These are phyloP conservation scores for Penicillium turbatum DNA, from an alignment of 495 filamentous ascomycete species.

Conservation along the genomic window DNA sequence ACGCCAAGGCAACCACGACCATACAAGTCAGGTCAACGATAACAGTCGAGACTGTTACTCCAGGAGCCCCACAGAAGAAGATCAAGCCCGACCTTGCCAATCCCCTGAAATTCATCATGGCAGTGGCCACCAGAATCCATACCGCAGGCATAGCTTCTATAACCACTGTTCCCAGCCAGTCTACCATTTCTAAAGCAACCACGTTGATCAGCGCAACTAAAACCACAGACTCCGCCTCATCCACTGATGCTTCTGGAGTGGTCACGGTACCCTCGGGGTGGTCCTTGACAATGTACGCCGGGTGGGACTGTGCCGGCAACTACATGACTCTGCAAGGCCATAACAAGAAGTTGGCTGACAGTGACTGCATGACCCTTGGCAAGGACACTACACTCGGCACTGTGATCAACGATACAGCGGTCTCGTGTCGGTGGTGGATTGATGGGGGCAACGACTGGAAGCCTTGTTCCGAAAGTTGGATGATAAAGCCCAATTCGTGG, in stretches of 20 bases:
- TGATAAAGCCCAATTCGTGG: conserved; percentile 1
- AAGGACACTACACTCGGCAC: background rate
- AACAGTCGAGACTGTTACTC: too few species aligned
- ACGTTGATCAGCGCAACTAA: background rate
- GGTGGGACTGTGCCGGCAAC: conserved; percentile 2
- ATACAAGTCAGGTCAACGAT: too few species aligned
- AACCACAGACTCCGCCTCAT: background rate
- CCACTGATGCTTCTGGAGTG: background rate
- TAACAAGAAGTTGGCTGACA: background rate
- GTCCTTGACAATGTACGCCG: conserved; percentile 5
- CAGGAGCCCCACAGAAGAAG: too few species aligned
- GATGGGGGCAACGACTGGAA: background rate
- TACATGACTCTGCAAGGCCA: conserved; percentile 11
- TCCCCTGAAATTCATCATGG: too few species aligned
- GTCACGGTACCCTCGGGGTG: background rate
- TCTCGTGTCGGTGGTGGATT: conserved; percentile 10
- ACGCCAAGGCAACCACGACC: too few species aligned
- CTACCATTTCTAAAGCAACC: background rate
- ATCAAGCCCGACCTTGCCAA: too few species aligned
- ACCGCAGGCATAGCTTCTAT: background rate
- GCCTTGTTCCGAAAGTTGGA: background rate
- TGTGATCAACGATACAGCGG: background rate
- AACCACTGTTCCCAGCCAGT: background rate
- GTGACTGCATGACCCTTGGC: conserved; percentile 1
- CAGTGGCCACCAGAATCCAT: too few species aligned